phyloP scores from a whole-genome alignment of 176 grass and related monocot species.

The Eragrostis nindensis region DNA sequence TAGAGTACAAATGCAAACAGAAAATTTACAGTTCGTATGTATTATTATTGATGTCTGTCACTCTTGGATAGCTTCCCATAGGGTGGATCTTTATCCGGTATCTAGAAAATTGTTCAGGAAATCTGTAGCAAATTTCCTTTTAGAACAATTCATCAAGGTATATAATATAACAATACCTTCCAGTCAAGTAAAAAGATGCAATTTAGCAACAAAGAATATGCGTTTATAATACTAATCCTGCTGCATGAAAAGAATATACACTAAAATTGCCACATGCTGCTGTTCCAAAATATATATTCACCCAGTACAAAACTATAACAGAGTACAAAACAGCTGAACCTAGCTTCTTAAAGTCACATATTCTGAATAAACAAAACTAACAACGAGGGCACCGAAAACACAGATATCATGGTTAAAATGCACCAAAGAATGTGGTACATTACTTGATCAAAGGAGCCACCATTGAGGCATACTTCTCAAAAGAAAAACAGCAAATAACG shows the following conservation, averaged over 20 bases:
- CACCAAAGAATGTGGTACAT: background rate
- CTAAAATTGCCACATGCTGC: background rate
- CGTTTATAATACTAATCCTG: background rate
- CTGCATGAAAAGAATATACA: background rate
- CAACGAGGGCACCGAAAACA: background rate
- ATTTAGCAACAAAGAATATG: slow-evolving; percentile 1
- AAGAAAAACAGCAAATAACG: background rate
- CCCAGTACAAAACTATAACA: background rate
- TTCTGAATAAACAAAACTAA: background rate
- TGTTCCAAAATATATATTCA: background rate
- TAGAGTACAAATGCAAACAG: background rate
- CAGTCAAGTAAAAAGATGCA: background rate
- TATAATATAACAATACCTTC: background rate
- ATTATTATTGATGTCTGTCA: slow-evolving; percentile 80
- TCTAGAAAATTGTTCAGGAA: slow-evolving; percentile 46
- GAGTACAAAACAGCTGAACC: background rate
- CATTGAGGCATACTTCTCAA: background rate
- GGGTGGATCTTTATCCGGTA: slow-evolving; percentile 96
- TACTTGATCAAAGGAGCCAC: background rate
- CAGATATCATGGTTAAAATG: background rate
- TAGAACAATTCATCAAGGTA: background rate
- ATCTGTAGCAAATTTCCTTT: background rate
- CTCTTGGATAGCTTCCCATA: slow-evolving; percentile 96
- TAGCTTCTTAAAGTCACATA: background rate
- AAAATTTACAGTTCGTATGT: slow-evolving; percentile 91